These are phyloP conservation scores for Tulasnella sp. DNA, from an alignment of 768 basidiomycete species.

Conservation along the genomic window DNA sequence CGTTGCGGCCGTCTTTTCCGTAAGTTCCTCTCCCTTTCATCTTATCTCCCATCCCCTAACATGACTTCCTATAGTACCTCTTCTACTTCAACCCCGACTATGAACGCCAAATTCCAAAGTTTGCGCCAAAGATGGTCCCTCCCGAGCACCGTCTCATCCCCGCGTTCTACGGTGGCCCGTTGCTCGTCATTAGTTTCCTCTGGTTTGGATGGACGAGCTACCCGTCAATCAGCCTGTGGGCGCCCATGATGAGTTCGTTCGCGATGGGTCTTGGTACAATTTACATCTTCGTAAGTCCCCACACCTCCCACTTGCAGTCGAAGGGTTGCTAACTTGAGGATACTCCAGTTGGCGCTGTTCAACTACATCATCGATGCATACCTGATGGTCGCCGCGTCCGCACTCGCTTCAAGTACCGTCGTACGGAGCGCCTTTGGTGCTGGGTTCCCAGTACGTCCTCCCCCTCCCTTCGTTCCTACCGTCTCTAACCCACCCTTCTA, in stretches of 20 bases:
- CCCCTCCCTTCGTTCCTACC: background rate
- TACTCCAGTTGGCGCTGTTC: slow-evolving; percentile 22
- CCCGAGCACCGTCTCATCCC: slow-evolving; percentile 28
- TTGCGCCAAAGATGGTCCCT: slow-evolving; percentile 23
- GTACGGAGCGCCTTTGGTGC: slow-evolving; percentile 20
- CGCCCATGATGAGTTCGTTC: slow-evolving; percentile 18
- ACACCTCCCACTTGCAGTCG: slow-evolving; percentile 21
- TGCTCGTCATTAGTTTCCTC: slow-evolving; percentile 29
- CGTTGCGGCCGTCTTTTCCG: slow-evolving; percentile 26
- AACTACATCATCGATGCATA: slow-evolving; percentile 31
- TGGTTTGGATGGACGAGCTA: slow-evolving; percentile 33
- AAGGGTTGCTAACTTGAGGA: background rate
- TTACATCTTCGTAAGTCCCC: slow-evolving; percentile 16
- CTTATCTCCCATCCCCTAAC: background rate
- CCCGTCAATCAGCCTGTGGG: slow-evolving; percentile 18
- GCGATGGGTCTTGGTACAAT: slow-evolving; percentile 14
- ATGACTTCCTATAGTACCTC: slow-evolving; percentile 22
- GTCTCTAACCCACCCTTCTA: slow-evolving; percentile 20
- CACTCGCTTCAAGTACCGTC: slow-evolving; percentile 28
- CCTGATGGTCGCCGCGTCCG: slow-evolving; percentile 30
- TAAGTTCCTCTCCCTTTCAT: slow-evolving; percentile 20
- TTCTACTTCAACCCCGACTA: slow-evolving; percentile 28
- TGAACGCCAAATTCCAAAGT: slow-evolving; percentile 21
- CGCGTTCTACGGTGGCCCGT: slow-evolving; percentile 26
- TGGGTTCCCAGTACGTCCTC: slow-evolving; percentile 19